Evolutionary conservation across 306 rosid genomes (phyloP), one percentile per base, ranked within the genome.

Genomic region (Neltuma alba): DNA sequence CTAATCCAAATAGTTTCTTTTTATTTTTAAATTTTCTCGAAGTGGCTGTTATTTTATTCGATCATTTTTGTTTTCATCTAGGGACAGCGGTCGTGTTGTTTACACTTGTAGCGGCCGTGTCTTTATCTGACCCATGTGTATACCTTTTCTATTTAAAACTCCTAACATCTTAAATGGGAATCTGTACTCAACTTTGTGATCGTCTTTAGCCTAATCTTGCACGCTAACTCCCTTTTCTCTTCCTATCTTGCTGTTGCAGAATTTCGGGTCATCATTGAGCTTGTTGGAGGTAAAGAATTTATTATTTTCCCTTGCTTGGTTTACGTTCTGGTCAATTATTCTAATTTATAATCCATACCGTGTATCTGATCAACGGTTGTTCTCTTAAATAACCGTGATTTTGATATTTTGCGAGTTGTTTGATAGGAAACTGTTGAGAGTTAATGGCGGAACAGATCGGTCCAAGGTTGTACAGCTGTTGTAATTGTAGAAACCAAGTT

Each of bases 401-500:
- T 66, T 70, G 10, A 45, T 63, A 76, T 28, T 37, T 50, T 76
- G 88, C 70, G 85, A 54, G 75, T 85, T 58, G 66, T 65, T 69
- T 66, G 60, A 66, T 84, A 86, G 84, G 80, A 83, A 76, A 21
- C 58, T 63, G 42, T 54, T 66, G 25, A 50, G 73, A 71, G 77
- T 84, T 84, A 65, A 95, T 95, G 97, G 98, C 90, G 90, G 97
- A 91, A 81, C 77, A 91, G 55, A 85, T 89, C 12, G 99, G 94
- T 30, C 99, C 99, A 76, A 91, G 99, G 78, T 81, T 93, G 83
- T 95, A 95, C 86, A 88, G 98, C 81, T 95, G 98, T 77, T 91
- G 94, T 78, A 95, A 95, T 88, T 95, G 99, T 81, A 83, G 98
- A 84, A 95, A 91, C 87, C 99, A 90, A 79, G 97, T 95, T 74